phyloP scores from a whole-genome alignment of 2,329 filamentous ascomycete genomes.

The Sodiomyces alkalinus region DNA sequence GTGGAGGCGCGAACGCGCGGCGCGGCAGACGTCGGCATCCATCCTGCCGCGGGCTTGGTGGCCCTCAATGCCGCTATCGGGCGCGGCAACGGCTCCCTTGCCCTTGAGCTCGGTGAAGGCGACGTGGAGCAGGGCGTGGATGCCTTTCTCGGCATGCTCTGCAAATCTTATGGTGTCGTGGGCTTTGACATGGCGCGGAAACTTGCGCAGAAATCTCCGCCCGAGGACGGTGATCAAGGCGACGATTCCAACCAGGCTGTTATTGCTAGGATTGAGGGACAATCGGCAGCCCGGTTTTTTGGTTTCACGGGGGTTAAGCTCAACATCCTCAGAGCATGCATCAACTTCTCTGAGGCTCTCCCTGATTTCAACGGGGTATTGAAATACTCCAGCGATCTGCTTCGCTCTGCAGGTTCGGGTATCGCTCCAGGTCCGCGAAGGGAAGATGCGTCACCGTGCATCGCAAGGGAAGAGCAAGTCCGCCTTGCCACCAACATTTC shows the following conservation, averaged over 20 bases:
- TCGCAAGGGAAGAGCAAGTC: conserved; percentile 71
- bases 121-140: conserved; percentile 54
- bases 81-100: conserved; percentile 33
- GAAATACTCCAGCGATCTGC: conserved; percentile 67
- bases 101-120: conserved; percentile 45
- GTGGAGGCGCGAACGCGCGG: conserved; percentile 85
- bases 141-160: conserved; percentile 43
- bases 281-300: conserved; percentile 47
- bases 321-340: conserved; percentile 75
- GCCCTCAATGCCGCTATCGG: conserved; percentile 45
- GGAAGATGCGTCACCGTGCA: conserved; percentile 53
- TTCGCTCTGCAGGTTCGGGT: conserved; percentile 69
- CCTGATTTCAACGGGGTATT: conserved; percentile 87
- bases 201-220: conserved; percentile 7
- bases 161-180: conserved; percentile 50
- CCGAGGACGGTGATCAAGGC: conserved; percentile 10
- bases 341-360: conserved; percentile 84
- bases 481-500: conserved; percentile 74
- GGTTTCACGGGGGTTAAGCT: conserved; percentile 71
- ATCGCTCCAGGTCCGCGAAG: conserved; percentile 57
- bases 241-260: conserved; percentile 35
- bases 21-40: conserved; percentile 90
- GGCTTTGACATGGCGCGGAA: conserved; percentile 23
- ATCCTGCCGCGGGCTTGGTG: conserved; percentile 77
- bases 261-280: conserved; percentile 41